Base-by-base conservation (phyloP, 257 asterid species). In the Ehretia macrophylla region DNA sequence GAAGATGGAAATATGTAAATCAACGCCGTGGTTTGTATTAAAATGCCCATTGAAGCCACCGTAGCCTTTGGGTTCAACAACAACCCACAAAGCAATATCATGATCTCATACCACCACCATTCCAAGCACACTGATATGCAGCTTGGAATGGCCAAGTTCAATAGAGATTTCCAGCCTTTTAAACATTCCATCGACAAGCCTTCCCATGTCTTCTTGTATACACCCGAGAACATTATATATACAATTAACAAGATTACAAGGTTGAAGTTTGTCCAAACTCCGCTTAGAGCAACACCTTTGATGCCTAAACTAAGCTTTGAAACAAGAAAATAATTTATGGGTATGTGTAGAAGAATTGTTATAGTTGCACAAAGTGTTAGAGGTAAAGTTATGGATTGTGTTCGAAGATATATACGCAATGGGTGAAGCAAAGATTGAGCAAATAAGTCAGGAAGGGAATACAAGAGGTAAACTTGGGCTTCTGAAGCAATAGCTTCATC, bases 61-160 rank as follows among this genome's bases (percentile, higher is more conserved):
- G 95, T 86, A 0, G 94, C 84, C 14, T 70, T 80, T 0, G 97
- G 95, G 60, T 64, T 86, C 0, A 70, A 0, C 45, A 88, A 53
- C 0, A 80, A 67, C 11, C 97, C 97, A 40, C 95, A 86, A 0
- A 88, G 74, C 58, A 88, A 19, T 14, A 84, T 84, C 97, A 86
- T 86, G 37, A 88, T 80, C 59, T 88, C 97, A 37, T 88, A 88
- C 97, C 97, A 88, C 97, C 97, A 88, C 97, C 97, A 88, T 46
- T 88, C 97, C 0, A 88, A 74, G 27, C 97, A 88, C 0, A 88
- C 95, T 0, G 95, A 85, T 65, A 88, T 60, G 79, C 97, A 88
- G 79, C 94, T 88, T 0, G 95, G 95, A 13, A 88, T 68, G 11
- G 95, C 92, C 10, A 88, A 64, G 56, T 73, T 55, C 13, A 85